These are phyloP conservation scores for Helicostylum pulchrum DNA, from an alignment of 192 early-diverging fungal species.

Conservation along the genomic window DNA sequence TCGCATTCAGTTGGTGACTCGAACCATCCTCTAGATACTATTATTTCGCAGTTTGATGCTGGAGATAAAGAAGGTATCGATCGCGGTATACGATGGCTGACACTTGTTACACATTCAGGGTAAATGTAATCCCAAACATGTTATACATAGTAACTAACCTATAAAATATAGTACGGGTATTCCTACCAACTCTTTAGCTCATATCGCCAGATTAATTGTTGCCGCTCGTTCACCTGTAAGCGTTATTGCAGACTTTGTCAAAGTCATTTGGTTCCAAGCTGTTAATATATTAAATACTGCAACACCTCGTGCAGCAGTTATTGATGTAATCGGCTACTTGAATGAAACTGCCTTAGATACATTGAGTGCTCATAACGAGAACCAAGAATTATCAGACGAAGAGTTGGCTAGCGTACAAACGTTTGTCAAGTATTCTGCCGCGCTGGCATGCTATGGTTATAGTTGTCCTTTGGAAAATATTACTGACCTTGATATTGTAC, in stretches of 20 bases:
- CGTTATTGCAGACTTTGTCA: slow-evolving; percentile 27
- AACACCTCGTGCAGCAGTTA: slow-evolving; percentile 26
- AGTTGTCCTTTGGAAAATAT: slow-evolving; percentile 41
- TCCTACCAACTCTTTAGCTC: slow-evolving; percentile 28
- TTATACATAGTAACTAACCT: neutral
- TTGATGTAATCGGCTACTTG: slow-evolving; percentile 33
- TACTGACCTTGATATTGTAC: slow-evolving; percentile 33
- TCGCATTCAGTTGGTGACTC: neutral
- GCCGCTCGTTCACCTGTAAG: slow-evolving; percentile 19
- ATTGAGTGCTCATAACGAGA: slow-evolving; percentile 24
- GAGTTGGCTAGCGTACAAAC: slow-evolving; percentile 30
- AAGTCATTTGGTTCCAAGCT: slow-evolving; percentile 43
- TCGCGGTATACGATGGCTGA: slow-evolving; percentile 38
- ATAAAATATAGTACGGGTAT: slow-evolving; percentile 34
- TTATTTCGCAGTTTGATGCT: slow-evolving; percentile 26
- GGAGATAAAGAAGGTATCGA: slow-evolving; percentile 24
- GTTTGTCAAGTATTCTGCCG: slow-evolving; percentile 44
- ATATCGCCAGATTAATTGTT: slow-evolving; percentile 30
- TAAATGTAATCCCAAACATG: slow-evolving; percentile 1
- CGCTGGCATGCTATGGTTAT: slow-evolving; percentile 38
- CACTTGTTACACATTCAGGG: slow-evolving; percentile 37
- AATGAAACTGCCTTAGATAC: slow-evolving; percentile 33
- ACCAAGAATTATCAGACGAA: slow-evolving; percentile 8
- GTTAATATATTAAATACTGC: slow-evolving; percentile 25
- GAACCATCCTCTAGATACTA: slow-evolving; percentile 23